Percentiles rank a stretch among this genome's conserved stretches.
Conservation (phyloP, 164 flowering plant species). For the Vitis rotundifolia region DNA sequence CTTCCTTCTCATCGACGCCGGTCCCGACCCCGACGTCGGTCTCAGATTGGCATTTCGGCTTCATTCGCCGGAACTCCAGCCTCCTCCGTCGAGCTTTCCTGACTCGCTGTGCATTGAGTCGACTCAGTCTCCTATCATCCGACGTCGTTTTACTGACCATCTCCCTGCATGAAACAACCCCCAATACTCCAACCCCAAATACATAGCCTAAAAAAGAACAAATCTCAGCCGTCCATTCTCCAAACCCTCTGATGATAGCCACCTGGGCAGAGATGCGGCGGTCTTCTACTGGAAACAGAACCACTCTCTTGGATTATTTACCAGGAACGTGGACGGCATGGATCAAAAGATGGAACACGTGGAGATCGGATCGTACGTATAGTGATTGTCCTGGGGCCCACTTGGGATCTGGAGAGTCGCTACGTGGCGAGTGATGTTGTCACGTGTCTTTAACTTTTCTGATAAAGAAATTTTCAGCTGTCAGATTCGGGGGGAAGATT, state of each 20-base stretch:
- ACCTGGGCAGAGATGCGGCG: constrained; percentile 7
- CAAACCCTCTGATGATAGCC: constrained; percentile 10
- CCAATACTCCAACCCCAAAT: not conserved
- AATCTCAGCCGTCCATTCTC: no score
- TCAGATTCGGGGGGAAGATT: no score
- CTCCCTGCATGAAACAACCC: not conserved
- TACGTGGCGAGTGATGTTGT: constrained; percentile 20
- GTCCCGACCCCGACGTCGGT: constrained; percentile 2
- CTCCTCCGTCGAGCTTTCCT: constrained; percentile 34
- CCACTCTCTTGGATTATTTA: constrained; percentile 13
- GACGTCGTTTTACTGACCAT: not conserved
- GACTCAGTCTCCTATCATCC: not conserved
- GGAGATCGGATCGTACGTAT: not conserved
- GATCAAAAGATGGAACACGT: constrained; percentile 22
- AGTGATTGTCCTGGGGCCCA: constrained; percentile 9
- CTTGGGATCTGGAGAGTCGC: not conserved
- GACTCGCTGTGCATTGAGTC: constrained; percentile 2
- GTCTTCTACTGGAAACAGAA: no score
- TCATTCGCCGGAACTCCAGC: constrained; percentile 28
- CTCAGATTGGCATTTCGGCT: constrained; percentile 10
- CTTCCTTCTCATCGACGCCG: not conserved
- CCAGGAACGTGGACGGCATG: constrained; percentile 46
- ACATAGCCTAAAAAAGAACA: not conserved
- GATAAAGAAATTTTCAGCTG: no score
- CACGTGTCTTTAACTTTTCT: no score